These are phyloP conservation scores for Beauveria rudraprayagi DNA, from an alignment of 2,329 filamentous ascomycete genomes.

Conservation along the genomic window DNA sequence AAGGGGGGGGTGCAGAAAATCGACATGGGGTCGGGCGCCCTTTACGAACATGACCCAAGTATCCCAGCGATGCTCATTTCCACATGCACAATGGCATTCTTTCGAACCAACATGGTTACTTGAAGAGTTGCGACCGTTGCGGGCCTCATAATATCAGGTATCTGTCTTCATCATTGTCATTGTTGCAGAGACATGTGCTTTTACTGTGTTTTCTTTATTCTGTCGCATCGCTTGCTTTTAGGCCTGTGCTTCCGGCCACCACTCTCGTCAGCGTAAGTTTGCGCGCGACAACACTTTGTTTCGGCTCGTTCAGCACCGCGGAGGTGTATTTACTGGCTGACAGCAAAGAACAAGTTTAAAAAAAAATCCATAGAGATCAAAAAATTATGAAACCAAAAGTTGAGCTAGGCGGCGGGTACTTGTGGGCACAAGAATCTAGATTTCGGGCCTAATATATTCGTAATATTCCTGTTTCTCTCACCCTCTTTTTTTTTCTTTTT, in stretches of 20 bases:
- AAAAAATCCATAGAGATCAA: not conserved
- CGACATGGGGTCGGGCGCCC: not conserved
- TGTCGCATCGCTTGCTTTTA: not conserved
- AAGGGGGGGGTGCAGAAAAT: not conserved
- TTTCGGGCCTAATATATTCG: not conserved
- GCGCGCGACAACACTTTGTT: not conserved
- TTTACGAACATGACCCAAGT: not conserved
- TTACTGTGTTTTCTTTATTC: no score
- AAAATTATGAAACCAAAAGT: not conserved
- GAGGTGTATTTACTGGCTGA: no score
- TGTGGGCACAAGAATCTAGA: not conserved
- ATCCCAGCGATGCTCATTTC: not conserved
- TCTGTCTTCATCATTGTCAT: no score
- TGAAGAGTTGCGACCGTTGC: not conserved
- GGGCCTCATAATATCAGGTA: not conserved
- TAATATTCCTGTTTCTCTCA: not conserved
- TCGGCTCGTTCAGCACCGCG: not conserved
- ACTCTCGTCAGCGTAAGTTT: slow-evolving; percentile 2
- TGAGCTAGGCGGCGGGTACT: not conserved
- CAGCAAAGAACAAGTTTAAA: no score
- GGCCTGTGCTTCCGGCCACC: not conserved
- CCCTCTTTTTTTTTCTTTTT: not conserved
- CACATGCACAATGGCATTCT: not conserved
- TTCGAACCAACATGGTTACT: not conserved
- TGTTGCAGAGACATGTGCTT: no score